These are phyloP conservation scores for Leishmania gerbilli DNA, from an alignment of 208 protist genomes.

Conservation along the genomic window DNA sequence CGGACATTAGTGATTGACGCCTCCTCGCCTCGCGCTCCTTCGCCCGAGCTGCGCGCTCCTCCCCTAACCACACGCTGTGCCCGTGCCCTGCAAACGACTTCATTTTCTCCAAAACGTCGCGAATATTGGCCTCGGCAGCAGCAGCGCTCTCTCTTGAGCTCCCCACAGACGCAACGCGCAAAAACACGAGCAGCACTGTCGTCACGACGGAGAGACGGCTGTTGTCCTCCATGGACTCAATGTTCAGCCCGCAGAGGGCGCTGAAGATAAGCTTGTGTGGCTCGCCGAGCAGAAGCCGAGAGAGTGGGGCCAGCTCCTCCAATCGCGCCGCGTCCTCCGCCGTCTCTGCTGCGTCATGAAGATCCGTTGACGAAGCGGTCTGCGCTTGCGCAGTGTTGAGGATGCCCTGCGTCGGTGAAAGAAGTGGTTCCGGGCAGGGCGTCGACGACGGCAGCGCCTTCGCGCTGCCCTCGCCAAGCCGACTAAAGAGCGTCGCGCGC, in stretches of 20 bases:
- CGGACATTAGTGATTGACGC: not conserved
- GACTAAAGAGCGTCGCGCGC: slow-evolving; percentile 28
- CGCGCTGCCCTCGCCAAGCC: not conserved
- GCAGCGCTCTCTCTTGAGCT: slow-evolving; percentile 14
- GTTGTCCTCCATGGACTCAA: slow-evolving; percentile 66
- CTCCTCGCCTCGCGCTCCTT: slow-evolving; percentile 10
- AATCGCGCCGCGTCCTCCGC: slow-evolving; percentile 26
- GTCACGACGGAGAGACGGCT: slow-evolving; percentile 70
- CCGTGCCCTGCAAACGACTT: slow-evolving; percentile 36
- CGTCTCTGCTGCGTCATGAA: not conserved
- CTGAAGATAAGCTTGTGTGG: slow-evolving; percentile 76
- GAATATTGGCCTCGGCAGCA: slow-evolving; percentile 25
- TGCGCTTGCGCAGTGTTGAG: not conserved
- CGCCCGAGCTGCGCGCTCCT: slow-evolving; percentile 18
- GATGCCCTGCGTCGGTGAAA: not conserved
- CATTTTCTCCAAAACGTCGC: slow-evolving; percentile 37
- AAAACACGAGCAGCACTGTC: slow-evolving; percentile 69
- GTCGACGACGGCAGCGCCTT: not conserved
- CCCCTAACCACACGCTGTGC: slow-evolving; percentile 39
- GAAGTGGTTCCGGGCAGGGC: not conserved
- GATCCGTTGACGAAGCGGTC: not conserved
- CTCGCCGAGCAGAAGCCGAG: slow-evolving; percentile 47
- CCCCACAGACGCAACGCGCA: slow-evolving; percentile 52
- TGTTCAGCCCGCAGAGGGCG: slow-evolving; percentile 59
- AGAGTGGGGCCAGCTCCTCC: slow-evolving; percentile 39